Evolutionary conservation across 2,329 filamentous ascomycete genomes (phyloP).

Genomic region (Sporothrix brunneoviolacea): DNA sequence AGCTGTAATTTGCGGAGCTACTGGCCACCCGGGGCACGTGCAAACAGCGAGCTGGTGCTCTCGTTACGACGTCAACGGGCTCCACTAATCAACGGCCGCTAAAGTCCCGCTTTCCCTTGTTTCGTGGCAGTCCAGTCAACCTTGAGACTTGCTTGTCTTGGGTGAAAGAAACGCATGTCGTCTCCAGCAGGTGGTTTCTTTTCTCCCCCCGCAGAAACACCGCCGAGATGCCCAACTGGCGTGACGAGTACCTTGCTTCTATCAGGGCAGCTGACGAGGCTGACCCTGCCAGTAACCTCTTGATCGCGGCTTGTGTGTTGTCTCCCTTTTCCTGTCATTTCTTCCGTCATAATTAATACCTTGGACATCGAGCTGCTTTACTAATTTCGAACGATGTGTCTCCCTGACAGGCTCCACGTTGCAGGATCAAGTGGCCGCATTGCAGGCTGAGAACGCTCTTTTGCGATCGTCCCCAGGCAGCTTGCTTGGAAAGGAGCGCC

Average conservation of each 20-base stretch:
- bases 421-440: slow-evolving; percentile 57
- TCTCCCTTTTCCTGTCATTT: background rate
- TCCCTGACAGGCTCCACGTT: slow-evolving; percentile 52
- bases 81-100: background rate
- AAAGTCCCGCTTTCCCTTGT: background rate
- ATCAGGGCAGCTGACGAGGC: slow-evolving; percentile 68
- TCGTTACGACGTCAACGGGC: background rate
- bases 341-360: background rate
- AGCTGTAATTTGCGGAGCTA: too few species aligned
- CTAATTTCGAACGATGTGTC: too few species aligned
- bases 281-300: slow-evolving; percentile 50
- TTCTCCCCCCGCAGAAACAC: background rate
- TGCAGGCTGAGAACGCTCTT: slow-evolving; percentile 49
- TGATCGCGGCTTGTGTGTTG: slow-evolving; percentile 71
- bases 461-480: slow-evolving; percentile 10
- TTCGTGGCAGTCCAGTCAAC: background rate
- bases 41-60: background rate
- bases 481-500: background rate
- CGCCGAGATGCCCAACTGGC: slow-evolving; percentile 59
- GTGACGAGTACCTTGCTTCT: slow-evolving; percentile 71
- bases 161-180: too few species aligned
- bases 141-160: too few species aligned
- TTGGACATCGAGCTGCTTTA: too few species aligned
- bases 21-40: too few species aligned
- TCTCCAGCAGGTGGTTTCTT: background rate